phyloP scores from a whole-genome alignment of 768 basidiomycete genomes.

The Amanita pseudoporphyria region DNA sequence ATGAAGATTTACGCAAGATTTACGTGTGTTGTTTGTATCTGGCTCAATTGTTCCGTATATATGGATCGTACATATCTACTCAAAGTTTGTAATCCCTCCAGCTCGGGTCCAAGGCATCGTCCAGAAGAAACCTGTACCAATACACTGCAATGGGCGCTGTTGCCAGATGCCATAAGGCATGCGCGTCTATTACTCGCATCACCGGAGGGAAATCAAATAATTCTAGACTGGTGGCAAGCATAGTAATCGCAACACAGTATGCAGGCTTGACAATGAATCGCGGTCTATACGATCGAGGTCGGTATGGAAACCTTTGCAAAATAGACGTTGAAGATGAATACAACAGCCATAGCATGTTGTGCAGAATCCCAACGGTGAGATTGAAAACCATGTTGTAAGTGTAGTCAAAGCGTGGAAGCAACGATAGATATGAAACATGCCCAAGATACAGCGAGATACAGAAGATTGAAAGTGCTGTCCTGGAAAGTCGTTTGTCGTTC shows the following conservation, averaged over 20 bases:
- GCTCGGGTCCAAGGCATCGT: constrained; percentile 61
- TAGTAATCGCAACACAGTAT: constrained; percentile 59
- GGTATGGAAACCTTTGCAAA: constrained; percentile 44
- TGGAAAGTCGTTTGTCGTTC: constrained; percentile 12
- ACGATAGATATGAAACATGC: constrained; percentile 73
- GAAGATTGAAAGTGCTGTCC: constrained; percentile 33
- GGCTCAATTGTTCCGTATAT: too few relatives aligned
- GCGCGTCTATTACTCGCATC: constrained; percentile 73
- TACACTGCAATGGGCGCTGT: constrained; percentile 68
- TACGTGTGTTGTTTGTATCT: too few relatives aligned
- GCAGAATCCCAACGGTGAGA: constrained; percentile 59
- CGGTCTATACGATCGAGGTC: constrained; percentile 50
- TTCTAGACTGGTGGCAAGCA: constrained; percentile 69
- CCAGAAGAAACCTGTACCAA: constrained; percentile 82
- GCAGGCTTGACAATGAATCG: constrained; percentile 42
- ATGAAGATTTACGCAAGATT: too few relatives aligned
- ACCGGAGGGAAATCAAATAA: constrained; percentile 87
- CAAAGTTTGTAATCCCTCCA: constrained; percentile 42
- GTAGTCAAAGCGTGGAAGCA: constrained; percentile 82
- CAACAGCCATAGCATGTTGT: constrained; percentile 75
- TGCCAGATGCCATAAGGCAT: constrained; percentile 85
- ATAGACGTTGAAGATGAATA: constrained; percentile 47
- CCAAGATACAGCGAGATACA: constrained; percentile 49
- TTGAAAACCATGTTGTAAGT: constrained; percentile 89
- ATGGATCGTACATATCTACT: constrained; percentile 1